phyloP scores from a whole-genome alignment of 768 basidiomycete species.

The Boletus patriciae region DNA sequence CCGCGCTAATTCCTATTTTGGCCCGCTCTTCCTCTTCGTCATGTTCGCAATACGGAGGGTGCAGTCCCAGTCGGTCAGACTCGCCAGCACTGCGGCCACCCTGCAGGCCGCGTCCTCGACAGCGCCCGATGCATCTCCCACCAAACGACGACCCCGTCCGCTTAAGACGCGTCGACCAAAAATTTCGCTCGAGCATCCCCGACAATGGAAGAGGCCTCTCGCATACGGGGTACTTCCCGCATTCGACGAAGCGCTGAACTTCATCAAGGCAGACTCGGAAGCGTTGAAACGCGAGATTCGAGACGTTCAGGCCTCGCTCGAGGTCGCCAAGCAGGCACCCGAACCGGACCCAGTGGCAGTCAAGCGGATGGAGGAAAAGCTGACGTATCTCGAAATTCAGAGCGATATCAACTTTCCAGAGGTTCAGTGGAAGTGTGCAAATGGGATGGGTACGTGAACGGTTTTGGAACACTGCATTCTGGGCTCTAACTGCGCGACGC shows the following conservation, averaged over 20 bases:
- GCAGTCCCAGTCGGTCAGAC: conserved; percentile 3
- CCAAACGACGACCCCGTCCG: conserved; percentile 12
- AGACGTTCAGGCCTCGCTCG: conserved; percentile 20
- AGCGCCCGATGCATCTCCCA: background rate
- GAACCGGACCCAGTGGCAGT: conserved; percentile 38
- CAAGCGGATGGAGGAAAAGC: conserved; percentile 46
- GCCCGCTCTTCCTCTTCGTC: background rate
- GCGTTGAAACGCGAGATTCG: conserved; percentile 39
- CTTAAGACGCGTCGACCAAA: conserved; percentile 44
- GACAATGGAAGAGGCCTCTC: conserved; percentile 66
- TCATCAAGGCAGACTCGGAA: conserved; percentile 63
- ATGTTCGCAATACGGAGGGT: conserved; percentile 22
- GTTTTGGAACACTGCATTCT: background rate
- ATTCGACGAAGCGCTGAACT: conserved; percentile 81
- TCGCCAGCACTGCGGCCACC: conserved; percentile 6
- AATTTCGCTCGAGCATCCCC: conserved; percentile 52
- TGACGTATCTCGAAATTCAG: conserved; percentile 70
- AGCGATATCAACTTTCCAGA: conserved; percentile 83
- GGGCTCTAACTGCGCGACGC: background rate
- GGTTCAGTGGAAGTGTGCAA: conserved; percentile 73
- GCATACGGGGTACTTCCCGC: conserved; percentile 64
- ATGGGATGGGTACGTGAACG: conserved; percentile 69
- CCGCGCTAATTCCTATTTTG: too few relatives aligned
- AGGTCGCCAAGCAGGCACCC: conserved; percentile 23
- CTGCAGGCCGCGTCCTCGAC: conserved; percentile 11